Percentiles rank a stretch among this genome's conserved stretches.
Conservation (phyloP, 805 yeast genomes). For the Suhomyces pyralidae region DNA sequence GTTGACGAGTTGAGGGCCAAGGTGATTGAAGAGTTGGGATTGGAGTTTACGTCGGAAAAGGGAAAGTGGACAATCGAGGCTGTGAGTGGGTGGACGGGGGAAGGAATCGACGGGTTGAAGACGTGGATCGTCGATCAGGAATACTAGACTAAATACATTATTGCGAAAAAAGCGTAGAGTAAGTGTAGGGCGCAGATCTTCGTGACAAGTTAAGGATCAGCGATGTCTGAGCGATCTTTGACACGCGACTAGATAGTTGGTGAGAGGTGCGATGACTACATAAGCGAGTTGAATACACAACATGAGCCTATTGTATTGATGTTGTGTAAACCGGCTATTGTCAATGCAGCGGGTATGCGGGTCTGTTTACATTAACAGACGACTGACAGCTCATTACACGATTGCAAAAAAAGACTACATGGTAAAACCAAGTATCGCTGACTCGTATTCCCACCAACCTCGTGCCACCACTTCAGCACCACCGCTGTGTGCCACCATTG, state of each 20-base stretch:
- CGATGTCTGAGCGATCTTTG: not conserved
- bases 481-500: not conserved
- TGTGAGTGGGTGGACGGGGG: constrained; percentile 37
- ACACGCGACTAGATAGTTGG: not conserved
- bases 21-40: constrained; percentile 16
- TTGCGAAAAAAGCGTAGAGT: not conserved
- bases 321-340: not conserved
- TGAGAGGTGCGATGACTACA: not conserved
- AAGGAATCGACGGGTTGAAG: constrained; percentile 23
- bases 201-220: too few relatives aligned
- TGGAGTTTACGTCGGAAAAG: constrained; percentile 17
- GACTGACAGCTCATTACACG: not conserved
- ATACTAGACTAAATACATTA: not conserved
- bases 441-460: not conserved
- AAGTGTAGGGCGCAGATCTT: too few relatives aligned
- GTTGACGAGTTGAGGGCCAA: constrained; percentile 2
- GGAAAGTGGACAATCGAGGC: constrained; percentile 25
- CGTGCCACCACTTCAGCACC: not conserved
- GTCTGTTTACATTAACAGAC: not conserved
- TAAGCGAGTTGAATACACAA: not conserved
- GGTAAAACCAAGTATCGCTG: not conserved
- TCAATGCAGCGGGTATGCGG: not conserved
- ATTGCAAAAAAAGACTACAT: not conserved
- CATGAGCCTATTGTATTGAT: not conserved
- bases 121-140: constrained; percentile 25